Evolutionary conservation across 139 green algal species (phyloP).

Genomic region (Tetraselmis chui): DNA sequence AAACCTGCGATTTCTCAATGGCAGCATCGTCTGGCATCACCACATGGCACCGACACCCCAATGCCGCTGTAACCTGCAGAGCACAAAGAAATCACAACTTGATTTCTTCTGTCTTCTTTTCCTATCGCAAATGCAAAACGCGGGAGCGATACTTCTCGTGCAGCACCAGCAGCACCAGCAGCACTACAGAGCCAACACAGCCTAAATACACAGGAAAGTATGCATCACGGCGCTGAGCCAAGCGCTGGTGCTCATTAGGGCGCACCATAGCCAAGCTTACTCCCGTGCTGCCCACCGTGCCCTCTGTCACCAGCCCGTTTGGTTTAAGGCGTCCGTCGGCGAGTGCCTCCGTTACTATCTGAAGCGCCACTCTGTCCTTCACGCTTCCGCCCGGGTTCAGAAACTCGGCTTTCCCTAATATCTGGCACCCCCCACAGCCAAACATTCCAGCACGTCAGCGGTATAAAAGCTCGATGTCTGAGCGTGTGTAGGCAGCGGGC

Average conservation of each 20-base stretch:
- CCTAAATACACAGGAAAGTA: too few relatives aligned
- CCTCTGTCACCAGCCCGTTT: constrained; percentile 85
- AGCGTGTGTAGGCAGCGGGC: background rate
- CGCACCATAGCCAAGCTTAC: constrained; percentile 77
- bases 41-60: constrained; percentile 68
- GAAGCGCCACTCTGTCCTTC: constrained; percentile 87
- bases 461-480: too few relatives aligned
- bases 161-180: constrained; percentile 1
- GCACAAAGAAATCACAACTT: background rate
- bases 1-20: constrained; percentile 71
- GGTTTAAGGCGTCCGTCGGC: constrained; percentile 39
- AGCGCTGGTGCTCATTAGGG: too few relatives aligned
- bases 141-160: background rate
- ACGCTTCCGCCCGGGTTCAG: constrained; percentile 85
- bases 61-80: constrained; percentile 39
- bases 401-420: constrained; percentile 86
- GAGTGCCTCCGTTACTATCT: constrained; percentile 71
- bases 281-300: constrained; percentile 74
- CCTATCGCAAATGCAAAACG: constrained; percentile 5
- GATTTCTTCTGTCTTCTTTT: constrained; percentile 7
- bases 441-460: too few relatives aligned
- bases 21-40: constrained; percentile 89
- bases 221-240: too few relatives aligned
- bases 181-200: background rate
- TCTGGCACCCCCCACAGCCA: too few relatives aligned